Evolutionary conservation across 1,139 yeast species (phyloP), one percentile per base, ranked within the genome.

Genomic region (Protomyces lactucae-debilis): DNA sequence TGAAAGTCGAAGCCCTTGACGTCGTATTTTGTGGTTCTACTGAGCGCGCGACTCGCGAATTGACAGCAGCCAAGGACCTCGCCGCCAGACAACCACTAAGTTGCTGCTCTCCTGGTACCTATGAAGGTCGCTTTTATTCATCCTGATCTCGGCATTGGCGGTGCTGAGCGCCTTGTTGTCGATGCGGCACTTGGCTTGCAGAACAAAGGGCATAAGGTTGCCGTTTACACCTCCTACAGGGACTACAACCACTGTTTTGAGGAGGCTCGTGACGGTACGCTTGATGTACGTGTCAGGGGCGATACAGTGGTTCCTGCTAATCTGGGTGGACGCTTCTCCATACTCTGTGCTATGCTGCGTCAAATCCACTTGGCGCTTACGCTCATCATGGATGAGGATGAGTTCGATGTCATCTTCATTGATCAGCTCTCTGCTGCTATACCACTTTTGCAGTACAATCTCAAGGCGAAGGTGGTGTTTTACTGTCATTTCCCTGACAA

Each of bases 401-500:
- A 79, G 1, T 85, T 81, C 71, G 97, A 93, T 73, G 82, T 85
- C 67, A 87, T 87, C 69, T 81, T 93, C 36, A 85, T 93, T 48
- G 99, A 93, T 76, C 98, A 93, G 74, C 80, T 93, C 65, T 85
- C 97, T 1, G 85, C 90, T 68, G 86, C 96, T 69, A 79, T 93
- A 2, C 99, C 99, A 3, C 71, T 92, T 32, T 70, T 93, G 43
- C 83, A 85, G 64, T 65, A 80, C 32, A 59, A 64, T 63, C 56
- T 72, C 67, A 70, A 78, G 74, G 73, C 82, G 3, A 78, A 80
- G 64, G 80, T 88, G 3, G 75, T 93, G 61, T 93, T 93, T 73
- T 93, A 93, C 75, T 92, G 99, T 71, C 99, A 93, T 76, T 93
- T 93, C 75, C 99, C 99, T 0, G 99, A 93, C 75, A 88, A 88